phyloP scores from a whole-genome alignment of 2,329 filamentous ascomycete species.

The Ophiostoma pallidulum region DNA sequence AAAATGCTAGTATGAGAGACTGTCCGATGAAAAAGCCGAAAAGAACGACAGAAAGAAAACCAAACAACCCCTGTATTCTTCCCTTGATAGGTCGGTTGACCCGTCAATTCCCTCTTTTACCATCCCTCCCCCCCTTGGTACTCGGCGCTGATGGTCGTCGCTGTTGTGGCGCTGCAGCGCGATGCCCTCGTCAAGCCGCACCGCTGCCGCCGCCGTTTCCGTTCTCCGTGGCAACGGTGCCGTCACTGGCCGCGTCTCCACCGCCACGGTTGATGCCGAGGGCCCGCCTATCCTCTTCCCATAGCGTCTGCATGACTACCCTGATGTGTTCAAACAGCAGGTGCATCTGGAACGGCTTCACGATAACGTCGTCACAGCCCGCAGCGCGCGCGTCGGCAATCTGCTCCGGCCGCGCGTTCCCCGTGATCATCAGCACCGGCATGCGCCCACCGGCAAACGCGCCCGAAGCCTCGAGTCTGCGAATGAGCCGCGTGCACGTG shows the following conservation, averaged over 20 bases:
- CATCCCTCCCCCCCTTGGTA: no score
- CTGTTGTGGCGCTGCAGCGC: not conserved
- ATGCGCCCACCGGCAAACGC: conserved; percentile 42
- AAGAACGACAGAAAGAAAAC: not conserved
- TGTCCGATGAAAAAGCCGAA: no score
- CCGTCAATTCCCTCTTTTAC: no score
- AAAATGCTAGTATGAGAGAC: no score
- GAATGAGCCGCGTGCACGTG: conserved; percentile 55
- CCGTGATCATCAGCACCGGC: conserved; percentile 57
- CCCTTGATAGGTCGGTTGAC: no score
- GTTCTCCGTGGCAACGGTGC: not conserved
- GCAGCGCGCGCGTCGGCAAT: conserved; percentile 40
- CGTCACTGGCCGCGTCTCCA: not conserved
- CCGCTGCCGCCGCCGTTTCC: not conserved
- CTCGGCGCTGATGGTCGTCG: not conserved
- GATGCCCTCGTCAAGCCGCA: conserved; percentile 6
- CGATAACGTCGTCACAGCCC: conserved; percentile 55
- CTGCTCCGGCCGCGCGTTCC: conserved; percentile 58
- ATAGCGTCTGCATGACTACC: conserved; percentile 28
- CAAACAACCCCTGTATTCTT: no score
- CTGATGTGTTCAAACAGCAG: conserved; percentile 53
- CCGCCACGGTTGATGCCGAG: not conserved
- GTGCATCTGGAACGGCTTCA: conserved; percentile 61
- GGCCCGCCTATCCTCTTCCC: conserved; percentile 9
- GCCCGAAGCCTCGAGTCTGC: conserved; percentile 48